Percentiles rank a stretch among this genome's conserved stretches.
These are phyloP conservation scores for Diaporthe capsici DNA, from an alignment of 2,329 filamentous ascomycete species.

Conservation along the genomic window DNA sequence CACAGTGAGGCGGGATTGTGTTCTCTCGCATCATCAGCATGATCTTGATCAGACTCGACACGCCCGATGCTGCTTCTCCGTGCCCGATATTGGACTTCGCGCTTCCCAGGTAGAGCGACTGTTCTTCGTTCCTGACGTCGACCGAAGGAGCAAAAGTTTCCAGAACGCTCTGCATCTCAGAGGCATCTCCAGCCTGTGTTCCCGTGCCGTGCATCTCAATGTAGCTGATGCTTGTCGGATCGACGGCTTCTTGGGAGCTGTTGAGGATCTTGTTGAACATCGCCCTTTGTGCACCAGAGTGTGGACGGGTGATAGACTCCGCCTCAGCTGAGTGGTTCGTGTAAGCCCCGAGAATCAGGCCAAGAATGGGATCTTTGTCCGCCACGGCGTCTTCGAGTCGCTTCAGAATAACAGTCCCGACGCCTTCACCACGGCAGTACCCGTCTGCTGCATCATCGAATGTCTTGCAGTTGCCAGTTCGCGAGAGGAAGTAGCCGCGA, in stretches of 20 bases:
- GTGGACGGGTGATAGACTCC: conserved; percentile 23
- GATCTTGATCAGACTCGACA: conserved; percentile 43
- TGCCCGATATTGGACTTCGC: conserved; percentile 59
- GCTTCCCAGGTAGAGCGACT: conserved; percentile 71
- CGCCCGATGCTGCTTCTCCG: conserved; percentile 43
- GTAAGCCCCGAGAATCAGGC: neutral
- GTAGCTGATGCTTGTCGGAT: conserved; percentile 70
- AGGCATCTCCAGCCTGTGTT: conserved; percentile 56
- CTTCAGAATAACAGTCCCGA: conserved; percentile 62
- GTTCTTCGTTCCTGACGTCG: conserved; percentile 54
- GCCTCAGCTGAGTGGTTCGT: conserved; percentile 36
- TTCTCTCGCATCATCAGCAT: conserved; percentile 43
- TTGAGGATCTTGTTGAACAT: conserved; percentile 31
- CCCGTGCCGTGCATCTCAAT: conserved; percentile 38
- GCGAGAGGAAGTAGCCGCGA: conserved; percentile 73
- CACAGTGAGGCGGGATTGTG: conserved; percentile 43
- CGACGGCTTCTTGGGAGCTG: conserved; percentile 64
- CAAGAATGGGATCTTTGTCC: conserved; percentile 56
- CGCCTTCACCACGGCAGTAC: conserved; percentile 66
- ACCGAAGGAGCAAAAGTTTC: conserved; percentile 63
- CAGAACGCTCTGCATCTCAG: conserved; percentile 84
- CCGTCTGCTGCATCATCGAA: conserved; percentile 57
- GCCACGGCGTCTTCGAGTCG: conserved; percentile 59
- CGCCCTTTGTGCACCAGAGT: conserved; percentile 7
- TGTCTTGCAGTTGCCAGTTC: conserved; percentile 51